Base-by-base conservation (phyloP, 257 asterid species). In the Leonotis leonurus region DNA sequence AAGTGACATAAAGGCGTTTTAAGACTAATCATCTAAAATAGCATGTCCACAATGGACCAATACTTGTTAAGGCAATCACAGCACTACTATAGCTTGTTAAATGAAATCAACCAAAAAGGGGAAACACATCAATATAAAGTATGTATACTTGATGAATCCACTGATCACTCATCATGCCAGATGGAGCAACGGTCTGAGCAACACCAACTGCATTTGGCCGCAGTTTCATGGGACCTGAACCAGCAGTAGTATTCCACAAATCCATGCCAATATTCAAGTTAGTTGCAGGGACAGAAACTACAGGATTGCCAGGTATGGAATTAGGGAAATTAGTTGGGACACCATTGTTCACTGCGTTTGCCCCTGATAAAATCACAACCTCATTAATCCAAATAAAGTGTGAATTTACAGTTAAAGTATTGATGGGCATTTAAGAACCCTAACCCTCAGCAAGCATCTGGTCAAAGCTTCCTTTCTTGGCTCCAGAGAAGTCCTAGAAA, bases 381-480 rank as follows among this genome's bases (percentile, higher is more conserved):
- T 56, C 60, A 62, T 67, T 27, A 73, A 43, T 3, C 14, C 21
- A 21, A 33, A 14, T 24, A 52, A 40, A 63, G 16, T 3, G 13
- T 14, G 11, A 56, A 46, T 32, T n/a, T n/a, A n/a, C n/a, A n/a
- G n/a, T n/a, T n/a, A n/a, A 67, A 57, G 53, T 10, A 27, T 51
- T 52, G 54, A 35, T 60, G 48, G 60, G 66, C 39, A 43, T 40
- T 25, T 13, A 43, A 21, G 65, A 67, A 60, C 57, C 45, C 55
- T 72, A 76, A 92, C 99, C 99, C 55, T 86, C 97, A 11, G 89
- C 99, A 64, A 92, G 95, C 99, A 89, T 92, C 77, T 81, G 95
- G 48, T 86, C 86, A 50, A 92, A 92, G 74, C 95, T 92, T 72
- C 97, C 96, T 78, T 81, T 89, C 87, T 83, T 92, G 37, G 82